Evolutionary conservation across 108 stramenopile genomes (phyloP), one percentile per base, ranked within the genome.

Genomic region (Cyclotella cryptica): DNA sequence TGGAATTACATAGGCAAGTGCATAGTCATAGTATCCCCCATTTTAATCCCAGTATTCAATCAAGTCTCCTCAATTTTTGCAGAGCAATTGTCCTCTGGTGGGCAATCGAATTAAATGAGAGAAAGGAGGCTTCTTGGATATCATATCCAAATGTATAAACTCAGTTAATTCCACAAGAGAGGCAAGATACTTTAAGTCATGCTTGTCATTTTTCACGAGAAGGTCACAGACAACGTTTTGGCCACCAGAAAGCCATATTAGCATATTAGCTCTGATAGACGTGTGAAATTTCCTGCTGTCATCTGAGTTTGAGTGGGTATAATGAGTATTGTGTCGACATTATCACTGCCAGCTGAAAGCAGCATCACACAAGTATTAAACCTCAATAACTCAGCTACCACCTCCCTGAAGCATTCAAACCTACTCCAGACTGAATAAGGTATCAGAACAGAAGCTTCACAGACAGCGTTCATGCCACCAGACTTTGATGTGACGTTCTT

Each of bases 401-500:
- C 9, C 35, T 63, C 62, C 40, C 27, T 19, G n/a, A 41, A 35
- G 4, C 8, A 9, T 41, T 63, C 62, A 63, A 63, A 63, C 40
- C 35, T 63, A 6, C 39, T 63, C 62, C 62, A 63, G 9, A 63
- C 39, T 9, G 30, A 35, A 35, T 63, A 63, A n/a, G 67, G 67
- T 42, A 68, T 68, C 49, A 68, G 67, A 18, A 44, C 67, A 7
- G 67, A 3, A 49, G 51, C 51, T 27, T 46, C 44, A 29, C 67
- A 68, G 15, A 68, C 27, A 15, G 26, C 26, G 10, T 58, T 49
- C 8, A 19, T 28, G 3, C 66, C 66, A 24, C 66, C 66, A 77
- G 46, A 59, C 42, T 68, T 77, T 12, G 75, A 67, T n/a, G 68
- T 68, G 28, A 66, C 75, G 24, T 62, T 59, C 49, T 30, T 77